Evolutionary conservation across 129 eudicot species (phyloP).

Genomic region (Artemisia annua): DNA sequence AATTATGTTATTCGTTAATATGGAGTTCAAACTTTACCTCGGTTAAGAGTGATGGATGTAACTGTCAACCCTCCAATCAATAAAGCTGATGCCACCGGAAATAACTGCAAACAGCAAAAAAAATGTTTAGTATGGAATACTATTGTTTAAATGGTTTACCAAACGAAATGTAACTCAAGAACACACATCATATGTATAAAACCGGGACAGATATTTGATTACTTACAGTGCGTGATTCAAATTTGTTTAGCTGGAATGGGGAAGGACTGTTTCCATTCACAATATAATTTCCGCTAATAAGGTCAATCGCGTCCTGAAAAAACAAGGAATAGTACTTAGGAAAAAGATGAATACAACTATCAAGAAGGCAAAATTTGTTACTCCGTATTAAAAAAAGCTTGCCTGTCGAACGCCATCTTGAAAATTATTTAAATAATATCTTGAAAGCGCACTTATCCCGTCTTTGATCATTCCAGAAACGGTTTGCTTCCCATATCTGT

Average conservation of each 20-base stretch:
- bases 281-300: slow-evolving; percentile 75
- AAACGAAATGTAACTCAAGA: slow-evolving; percentile 4
- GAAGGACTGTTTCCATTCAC: slow-evolving; percentile 65
- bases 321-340: not conserved
- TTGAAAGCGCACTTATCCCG: slow-evolving; percentile 88
- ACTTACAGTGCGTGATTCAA: slow-evolving; percentile 74
- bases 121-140: too few relatives aligned
- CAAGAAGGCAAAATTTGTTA: slow-evolving; percentile 9
- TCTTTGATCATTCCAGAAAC: slow-evolving; percentile 76
- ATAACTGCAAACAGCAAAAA: slow-evolving; percentile 56
- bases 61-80: slow-evolving; percentile 89
- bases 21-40: slow-evolving; percentile 44
- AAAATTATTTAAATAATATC: slow-evolving; percentile 89
- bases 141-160: too few relatives aligned
- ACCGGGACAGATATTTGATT: not conserved
- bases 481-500: slow-evolving; percentile 94
- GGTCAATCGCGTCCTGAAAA: slow-evolving; percentile 95
- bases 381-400: slow-evolving; percentile 30
- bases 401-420: slow-evolving; percentile 96
- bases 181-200: not conserved
- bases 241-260: slow-evolving; percentile 59
- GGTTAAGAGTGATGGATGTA: slow-evolving; percentile 81
- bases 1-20: not conserved
- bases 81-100: slow-evolving; percentile 93
- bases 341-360: slow-evolving; percentile 4